A percentile compares a stretch with the other conserved stretches of the same genome.
phyloP scores from a whole-genome alignment of 176 grass and related monocot species.

The Aegilops sharonensis region DNA sequence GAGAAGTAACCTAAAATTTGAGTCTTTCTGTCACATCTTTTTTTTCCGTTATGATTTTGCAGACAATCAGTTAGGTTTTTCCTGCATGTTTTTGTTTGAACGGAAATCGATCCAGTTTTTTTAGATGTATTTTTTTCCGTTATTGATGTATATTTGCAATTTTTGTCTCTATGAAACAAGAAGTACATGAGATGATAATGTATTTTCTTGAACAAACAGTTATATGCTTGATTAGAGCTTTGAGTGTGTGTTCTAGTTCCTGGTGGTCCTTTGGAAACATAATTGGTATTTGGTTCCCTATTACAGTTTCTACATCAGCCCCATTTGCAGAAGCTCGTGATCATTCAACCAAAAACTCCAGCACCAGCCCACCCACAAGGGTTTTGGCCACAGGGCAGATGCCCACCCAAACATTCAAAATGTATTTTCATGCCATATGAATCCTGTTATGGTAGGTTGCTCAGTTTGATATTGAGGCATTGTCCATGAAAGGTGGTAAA shows the following conservation, averaged over 20 bases:
- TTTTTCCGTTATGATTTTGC: neutral
- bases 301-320: neutral
- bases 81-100: neutral
- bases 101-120: neutral
- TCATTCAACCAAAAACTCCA: neutral
- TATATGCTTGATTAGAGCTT: neutral
- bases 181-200: neutral
- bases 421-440: neutral
- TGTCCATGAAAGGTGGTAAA: neutral
- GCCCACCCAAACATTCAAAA: neutral
- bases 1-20: conserved; percentile 2
- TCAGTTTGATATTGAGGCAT: neutral
- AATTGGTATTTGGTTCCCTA: neutral
- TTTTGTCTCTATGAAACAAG: neutral
- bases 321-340: neutral
- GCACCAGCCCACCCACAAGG: neutral
- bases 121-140: neutral
- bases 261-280: neutral
- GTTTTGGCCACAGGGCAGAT: neutral
- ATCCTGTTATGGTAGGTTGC: neutral
- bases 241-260: neutral
- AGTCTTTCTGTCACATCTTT: neutral
- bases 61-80: neutral
- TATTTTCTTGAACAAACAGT: neutral
- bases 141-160: neutral